phyloP scores from a whole-genome alignment of 192 early-diverging fungal genomes.

The Coemansia sp. region DNA sequence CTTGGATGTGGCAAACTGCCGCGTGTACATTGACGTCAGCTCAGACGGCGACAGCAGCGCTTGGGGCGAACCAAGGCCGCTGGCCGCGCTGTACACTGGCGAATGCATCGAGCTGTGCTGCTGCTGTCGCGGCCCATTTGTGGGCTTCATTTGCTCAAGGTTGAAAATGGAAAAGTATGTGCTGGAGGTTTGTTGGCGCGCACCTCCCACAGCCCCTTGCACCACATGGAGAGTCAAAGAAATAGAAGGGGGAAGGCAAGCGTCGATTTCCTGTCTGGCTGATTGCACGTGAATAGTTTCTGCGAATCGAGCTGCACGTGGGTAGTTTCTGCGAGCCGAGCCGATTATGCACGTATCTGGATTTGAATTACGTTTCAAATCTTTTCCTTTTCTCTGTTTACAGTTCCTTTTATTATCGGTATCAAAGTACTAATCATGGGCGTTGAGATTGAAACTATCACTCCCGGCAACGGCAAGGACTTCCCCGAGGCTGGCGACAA shows the following conservation, averaged over 20 bases:
- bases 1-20: conserved; percentile 49
- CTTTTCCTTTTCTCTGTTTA: background rate
- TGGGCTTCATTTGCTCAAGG: conserved; percentile 12
- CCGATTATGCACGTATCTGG: background rate
- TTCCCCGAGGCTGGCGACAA: conserved; percentile 62
- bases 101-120: conserved; percentile 38
- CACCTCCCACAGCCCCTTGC: background rate
- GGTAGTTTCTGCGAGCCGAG: background rate
- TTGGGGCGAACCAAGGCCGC: conserved; percentile 12
- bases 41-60: conserved; percentile 29
- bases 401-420: background rate
- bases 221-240: background rate
- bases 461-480: conserved; percentile 23
- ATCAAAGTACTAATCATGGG: conserved; percentile 15
- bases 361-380: background rate
- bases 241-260: background rate
- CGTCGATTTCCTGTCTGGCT: background rate
- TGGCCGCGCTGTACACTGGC: conserved; percentile 24
- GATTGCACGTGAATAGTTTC: background rate
- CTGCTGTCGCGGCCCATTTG: conserved; percentile 7
- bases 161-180: background rate
- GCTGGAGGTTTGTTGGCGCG: background rate
- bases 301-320: background rate
- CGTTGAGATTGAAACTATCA: conserved; percentile 28
- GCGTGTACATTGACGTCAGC: conserved; percentile 48